Conservation (phyloP, 1,284 basidiomycete genomes). For the Meira miltonrushii region DNA sequence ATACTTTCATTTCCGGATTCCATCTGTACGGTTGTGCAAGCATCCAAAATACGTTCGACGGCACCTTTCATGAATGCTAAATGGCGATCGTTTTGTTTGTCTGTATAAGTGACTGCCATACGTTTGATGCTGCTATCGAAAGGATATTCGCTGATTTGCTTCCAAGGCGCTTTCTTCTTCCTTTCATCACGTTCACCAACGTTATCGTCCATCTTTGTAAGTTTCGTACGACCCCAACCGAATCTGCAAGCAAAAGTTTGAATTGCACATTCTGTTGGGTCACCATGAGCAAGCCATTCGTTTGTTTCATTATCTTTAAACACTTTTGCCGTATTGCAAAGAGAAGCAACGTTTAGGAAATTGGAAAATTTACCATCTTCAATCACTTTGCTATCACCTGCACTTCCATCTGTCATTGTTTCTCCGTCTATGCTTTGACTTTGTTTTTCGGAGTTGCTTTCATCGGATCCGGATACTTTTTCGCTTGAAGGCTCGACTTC, state of each 20-base stretch:
- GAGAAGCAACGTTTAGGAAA: constrained; percentile 47
- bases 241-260: constrained; percentile 62
- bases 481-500: constrained; percentile 34
- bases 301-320: constrained; percentile 46
- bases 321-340: constrained; percentile 51
- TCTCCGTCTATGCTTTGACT: constrained; percentile 53
- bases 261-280: constrained; percentile 63
- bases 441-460: constrained; percentile 15
- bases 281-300: constrained; percentile 64
- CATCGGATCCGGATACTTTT: constrained; percentile 14
- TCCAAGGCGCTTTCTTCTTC: constrained; percentile 32
- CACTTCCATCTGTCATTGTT: constrained; percentile 38
- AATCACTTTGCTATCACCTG: constrained; percentile 24
- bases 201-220: constrained; percentile 28
- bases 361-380: constrained; percentile 29
- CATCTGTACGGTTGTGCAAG: constrained; percentile 32
- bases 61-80: constrained; percentile 51
- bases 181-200: constrained; percentile 19
- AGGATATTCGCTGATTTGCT: constrained; percentile 56
- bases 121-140: constrained; percentile 50
- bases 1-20: constrained; percentile 50
- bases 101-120: constrained; percentile 55
- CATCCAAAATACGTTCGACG: constrained; percentile 46
- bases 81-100: constrained; percentile 32
- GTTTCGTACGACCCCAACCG: constrained; percentile 33